These are phyloP conservation scores for Phanerochaete carnosa DNA, from an alignment of 768 basidiomycete species.

Conservation along the genomic window DNA sequence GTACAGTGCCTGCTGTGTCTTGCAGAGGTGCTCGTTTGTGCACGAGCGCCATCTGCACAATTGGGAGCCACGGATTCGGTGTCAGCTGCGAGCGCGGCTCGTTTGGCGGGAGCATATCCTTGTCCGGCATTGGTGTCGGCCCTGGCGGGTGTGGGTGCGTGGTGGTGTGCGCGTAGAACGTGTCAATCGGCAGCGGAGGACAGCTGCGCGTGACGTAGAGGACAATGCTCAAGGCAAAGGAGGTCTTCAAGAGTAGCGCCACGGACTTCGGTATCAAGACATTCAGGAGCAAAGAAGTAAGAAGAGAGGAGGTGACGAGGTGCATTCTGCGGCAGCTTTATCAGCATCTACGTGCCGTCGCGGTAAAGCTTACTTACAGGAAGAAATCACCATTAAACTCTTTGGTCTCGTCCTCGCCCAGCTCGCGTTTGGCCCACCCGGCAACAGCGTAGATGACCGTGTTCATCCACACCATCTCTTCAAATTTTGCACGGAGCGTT, in stretches of 20 bases:
- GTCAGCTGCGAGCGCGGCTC: no score
- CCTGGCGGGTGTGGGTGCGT: conserved; percentile 12
- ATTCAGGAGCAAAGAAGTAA: conserved; percentile 47
- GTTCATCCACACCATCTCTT: conserved; percentile 61
- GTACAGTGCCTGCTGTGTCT: conserved; percentile 48
- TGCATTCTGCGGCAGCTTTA: conserved; percentile 46
- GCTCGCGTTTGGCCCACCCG: conserved; percentile 45
- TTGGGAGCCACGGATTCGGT: conserved; percentile 61
- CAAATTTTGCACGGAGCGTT: conserved; percentile 51
- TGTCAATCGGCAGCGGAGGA: conserved; percentile 42
- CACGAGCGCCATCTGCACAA: conserved; percentile 49
- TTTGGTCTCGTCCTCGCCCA: conserved; percentile 17
- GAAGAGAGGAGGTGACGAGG: conserved; percentile 61
- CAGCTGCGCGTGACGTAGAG: conserved; percentile 63
- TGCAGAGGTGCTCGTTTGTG: conserved; percentile 55
- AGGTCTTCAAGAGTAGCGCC: conserved; percentile 52
- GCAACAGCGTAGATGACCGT: conserved; percentile 52
- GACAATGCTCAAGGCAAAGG: conserved; percentile 47
- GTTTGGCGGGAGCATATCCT: conserved; percentile 29
- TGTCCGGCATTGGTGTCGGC: conserved; percentile 24
- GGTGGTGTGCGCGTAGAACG: conserved; percentile 38
- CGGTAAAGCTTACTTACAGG: conserved; percentile 34
- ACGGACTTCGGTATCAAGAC: conserved; percentile 37
- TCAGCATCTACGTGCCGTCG: background rate
- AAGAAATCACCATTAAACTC: conserved; percentile 58